Percentiles rank a stretch among this genome's conserved stretches.
Conservation (phyloP, 2,329 filamentous ascomycete genomes). For the Orbilia javanica region DNA sequence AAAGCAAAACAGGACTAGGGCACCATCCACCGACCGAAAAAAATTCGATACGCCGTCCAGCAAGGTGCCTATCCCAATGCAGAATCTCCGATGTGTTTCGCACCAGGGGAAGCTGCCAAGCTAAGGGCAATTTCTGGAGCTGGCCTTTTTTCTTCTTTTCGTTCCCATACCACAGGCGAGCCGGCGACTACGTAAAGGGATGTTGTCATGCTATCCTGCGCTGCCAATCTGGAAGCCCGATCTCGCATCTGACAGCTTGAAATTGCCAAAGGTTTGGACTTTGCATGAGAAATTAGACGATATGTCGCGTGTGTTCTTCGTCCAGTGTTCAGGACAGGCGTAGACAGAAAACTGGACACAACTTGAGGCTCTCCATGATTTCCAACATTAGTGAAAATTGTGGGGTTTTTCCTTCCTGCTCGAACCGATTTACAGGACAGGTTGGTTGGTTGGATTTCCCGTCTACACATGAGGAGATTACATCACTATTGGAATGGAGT, state of each 20-base stretch:
- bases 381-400: not conserved
- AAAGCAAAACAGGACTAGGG: constrained; percentile 45
- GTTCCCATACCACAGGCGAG: constrained; percentile 46
- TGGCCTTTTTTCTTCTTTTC: constrained; percentile 18
- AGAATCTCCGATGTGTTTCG: constrained; percentile 58
- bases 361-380: constrained; percentile 15
- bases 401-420: not conserved
- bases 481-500: constrained; percentile 23
- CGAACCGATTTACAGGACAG: not conserved
- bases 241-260: constrained; percentile 51
- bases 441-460: not conserved
- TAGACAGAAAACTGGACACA: not conserved
- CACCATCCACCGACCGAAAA: constrained; percentile 20
- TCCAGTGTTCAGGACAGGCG: not conserved
- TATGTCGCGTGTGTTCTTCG: constrained; percentile 40
- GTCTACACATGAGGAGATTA: constrained; percentile 23
- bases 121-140: constrained; percentile 51
- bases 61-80: constrained; percentile 51
- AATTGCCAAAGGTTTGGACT: constrained; percentile 48
- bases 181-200: constrained; percentile 59
- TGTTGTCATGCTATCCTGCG: constrained; percentile 52
- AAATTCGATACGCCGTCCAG: constrained; percentile 57
- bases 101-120: constrained; percentile 55
- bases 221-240: constrained; percentile 55
- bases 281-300: constrained; percentile 17